Base-by-base conservation (phyloP, 306 rosid species). In the Inga leiocalycina region DNA sequence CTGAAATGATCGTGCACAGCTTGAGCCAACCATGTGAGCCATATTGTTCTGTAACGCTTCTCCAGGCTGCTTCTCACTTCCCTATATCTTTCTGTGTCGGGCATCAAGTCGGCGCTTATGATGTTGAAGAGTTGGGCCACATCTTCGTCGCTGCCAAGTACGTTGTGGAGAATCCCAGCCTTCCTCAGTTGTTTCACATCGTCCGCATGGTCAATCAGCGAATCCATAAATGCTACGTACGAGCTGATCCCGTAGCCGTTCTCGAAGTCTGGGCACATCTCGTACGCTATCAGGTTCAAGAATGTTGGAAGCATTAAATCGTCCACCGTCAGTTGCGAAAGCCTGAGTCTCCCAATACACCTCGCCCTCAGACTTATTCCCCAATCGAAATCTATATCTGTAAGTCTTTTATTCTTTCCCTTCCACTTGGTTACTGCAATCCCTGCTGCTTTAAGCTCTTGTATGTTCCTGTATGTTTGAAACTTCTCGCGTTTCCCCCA, bases 261-360 rank as follows among this genome's bases (percentile, higher is more conserved):
- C 8, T 16, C 0, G 72, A 82, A 78, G 77, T 83, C 91, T 0
- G 84, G 87, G 62, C 91, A 84, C 89, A 86, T 84, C 35, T 88
- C 85, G 10, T 82, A 85, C 49, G 90, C 88, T n/a, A 83, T 83
- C 66, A 85, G 43, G 70, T 88, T 88, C 27, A 78, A 16, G 30
- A 85, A 67, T 15, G 66, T 78, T 0, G 81, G 48, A 12, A 71
- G 79, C 45, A 71, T 77, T 5, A 44, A 51, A 24, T 85, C 83
- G 14, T 85, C 80, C 32, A 77, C 77, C 1, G 43, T 30, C 0
- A 81, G 67, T 32, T 44, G 49, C 0, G 85, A 71, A 77, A 85
- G 82, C 14, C 0, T 13, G 3, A 81, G 16, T 34, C 17, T 10
- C 1, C 81, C 68, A 44, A 16, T 35, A 54, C 59, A 9, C 24